Evolutionary conservation across 129 eudicot genomes (phyloP).

Genomic region (Centrapalus pauciflorus): DNA sequence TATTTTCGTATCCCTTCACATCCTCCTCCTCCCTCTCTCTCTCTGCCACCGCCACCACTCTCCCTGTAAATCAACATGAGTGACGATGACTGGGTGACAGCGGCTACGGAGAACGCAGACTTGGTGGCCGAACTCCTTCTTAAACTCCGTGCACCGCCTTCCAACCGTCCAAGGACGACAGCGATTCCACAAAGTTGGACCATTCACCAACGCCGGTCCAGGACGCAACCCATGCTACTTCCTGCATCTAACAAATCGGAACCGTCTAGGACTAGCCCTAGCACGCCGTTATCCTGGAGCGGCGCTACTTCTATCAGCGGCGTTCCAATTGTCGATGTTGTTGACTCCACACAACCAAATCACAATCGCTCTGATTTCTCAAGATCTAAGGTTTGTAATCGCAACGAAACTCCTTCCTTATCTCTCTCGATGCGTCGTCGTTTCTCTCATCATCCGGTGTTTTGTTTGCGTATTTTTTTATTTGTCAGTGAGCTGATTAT

Average conservation of each 20-base stretch:
- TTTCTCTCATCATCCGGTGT: slow-evolving; percentile 1
- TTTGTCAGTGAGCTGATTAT: slow-evolving; percentile 31
- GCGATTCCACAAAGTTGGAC: slow-evolving; percentile 44
- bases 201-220: slow-evolving; percentile 62
- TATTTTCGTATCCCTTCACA: too few species aligned
- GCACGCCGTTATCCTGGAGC: slow-evolving; percentile 70
- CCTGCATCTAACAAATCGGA: slow-evolving; percentile 14
- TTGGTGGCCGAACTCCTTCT: slow-evolving; percentile 51
- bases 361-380: slow-evolving; percentile 24
- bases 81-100: slow-evolving; percentile 44
- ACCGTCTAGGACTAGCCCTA: slow-evolving; percentile 51
- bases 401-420: neutral
- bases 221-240: slow-evolving; percentile 18
- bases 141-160: slow-evolving; percentile 25
- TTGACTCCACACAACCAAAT: slow-evolving; percentile 27
- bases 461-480: neutral
- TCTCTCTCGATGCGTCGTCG: neutral
- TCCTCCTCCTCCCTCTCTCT: neutral
- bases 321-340: slow-evolving; percentile 14
- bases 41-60: slow-evolving; percentile 1
- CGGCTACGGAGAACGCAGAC: slow-evolving; percentile 27
- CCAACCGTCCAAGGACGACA: slow-evolving; percentile 9
- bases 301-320: slow-evolving; percentile 48
- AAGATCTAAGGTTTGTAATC: slow-evolving; percentile 62
- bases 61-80: slow-evolving; percentile 16